A percentile compares a stretch with the other conserved stretches of the same genome.
Conservation (phyloP, 2,329 filamentous ascomycete species). For the Colletotrichum godetiae region DNA sequence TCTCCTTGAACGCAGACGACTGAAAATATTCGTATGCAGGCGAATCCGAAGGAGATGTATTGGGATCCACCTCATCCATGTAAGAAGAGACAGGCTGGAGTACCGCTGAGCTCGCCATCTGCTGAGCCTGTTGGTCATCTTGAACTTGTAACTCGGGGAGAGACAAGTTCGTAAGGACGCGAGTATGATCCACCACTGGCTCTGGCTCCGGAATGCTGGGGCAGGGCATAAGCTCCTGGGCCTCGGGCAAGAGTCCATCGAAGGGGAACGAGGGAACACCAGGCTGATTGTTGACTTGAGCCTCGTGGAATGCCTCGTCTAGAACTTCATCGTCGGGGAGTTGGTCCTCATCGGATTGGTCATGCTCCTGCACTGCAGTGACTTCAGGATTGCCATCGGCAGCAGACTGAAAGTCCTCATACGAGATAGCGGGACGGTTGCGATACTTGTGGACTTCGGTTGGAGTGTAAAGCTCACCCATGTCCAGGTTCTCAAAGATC, state of each 20-base stretch:
- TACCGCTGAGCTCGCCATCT: background rate
- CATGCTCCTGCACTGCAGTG: background rate
- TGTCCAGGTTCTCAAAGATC: background rate
- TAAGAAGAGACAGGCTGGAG: background rate
- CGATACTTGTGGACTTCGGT: background rate
- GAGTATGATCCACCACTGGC: background rate
- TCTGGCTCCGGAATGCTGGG: background rate
- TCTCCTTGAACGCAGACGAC: background rate
- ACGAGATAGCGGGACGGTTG: background rate
- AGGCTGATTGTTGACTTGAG: background rate
- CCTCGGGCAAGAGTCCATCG: background rate
- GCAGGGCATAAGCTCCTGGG: background rate
- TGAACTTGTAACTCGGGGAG: background rate
- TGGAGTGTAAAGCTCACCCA: background rate
- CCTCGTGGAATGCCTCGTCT: background rate
- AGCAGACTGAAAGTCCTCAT: background rate
- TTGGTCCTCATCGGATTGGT: background rate
- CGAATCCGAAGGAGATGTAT: background rate
- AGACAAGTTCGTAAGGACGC: background rate
- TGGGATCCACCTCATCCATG: background rate
- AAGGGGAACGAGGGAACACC: background rate
- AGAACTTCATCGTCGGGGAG: background rate
- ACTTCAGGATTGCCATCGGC: background rate
- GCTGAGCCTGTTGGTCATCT: background rate
- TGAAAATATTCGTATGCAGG: background rate